These are phyloP conservation scores for Hypoxylon lenormandii DNA, from an alignment of 495 filamentous ascomycete genomes.

Conservation along the genomic window DNA sequence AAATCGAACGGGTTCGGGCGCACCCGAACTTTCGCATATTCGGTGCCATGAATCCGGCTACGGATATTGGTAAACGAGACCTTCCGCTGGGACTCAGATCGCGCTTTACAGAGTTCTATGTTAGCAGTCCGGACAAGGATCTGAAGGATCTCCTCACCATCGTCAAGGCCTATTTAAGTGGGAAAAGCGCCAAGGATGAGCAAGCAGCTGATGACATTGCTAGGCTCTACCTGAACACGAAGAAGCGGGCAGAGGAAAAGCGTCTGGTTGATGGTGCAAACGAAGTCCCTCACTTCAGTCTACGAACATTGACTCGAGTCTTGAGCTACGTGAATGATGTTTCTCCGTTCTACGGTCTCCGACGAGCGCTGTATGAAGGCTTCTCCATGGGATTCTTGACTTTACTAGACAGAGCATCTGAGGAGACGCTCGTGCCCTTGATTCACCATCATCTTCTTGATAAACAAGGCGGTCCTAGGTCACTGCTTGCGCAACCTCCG, in stretches of 20 bases:
- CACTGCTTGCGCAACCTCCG: constrained; percentile 78
- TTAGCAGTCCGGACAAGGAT: constrained; percentile 86
- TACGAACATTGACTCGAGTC: constrained; percentile 91
- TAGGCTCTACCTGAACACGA: constrained; percentile 85
- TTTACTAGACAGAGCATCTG: constrained; percentile 80
- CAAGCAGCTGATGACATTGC: constrained; percentile 80
- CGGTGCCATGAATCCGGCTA: constrained; percentile 98
- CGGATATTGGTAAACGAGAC: constrained; percentile 95
- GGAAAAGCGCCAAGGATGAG: constrained; percentile 71
- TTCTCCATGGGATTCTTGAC: constrained; percentile 99
- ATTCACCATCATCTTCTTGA: constrained; percentile 84
- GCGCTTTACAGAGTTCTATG: constrained; percentile 93
- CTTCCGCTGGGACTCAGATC: constrained; percentile 84
- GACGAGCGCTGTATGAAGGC: constrained; percentile 89
- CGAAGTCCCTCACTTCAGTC: constrained; percentile 93
- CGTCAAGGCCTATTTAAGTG: constrained; percentile 85
- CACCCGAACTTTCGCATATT: constrained; percentile 96
- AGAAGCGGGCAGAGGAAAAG: constrained; percentile 81
- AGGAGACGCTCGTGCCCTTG: constrained; percentile 77
- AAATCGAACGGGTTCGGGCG: constrained; percentile 85
- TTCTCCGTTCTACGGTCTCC: constrained; percentile 84
- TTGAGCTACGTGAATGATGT: constrained; percentile 87
- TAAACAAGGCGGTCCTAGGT: constrained; percentile 71
- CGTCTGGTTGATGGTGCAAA: constrained; percentile 91
- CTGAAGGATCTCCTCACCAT: constrained; percentile 83